phyloP scores from a whole-genome alignment of 1,284 basidiomycete genomes.

The Tilletia setariae region DNA sequence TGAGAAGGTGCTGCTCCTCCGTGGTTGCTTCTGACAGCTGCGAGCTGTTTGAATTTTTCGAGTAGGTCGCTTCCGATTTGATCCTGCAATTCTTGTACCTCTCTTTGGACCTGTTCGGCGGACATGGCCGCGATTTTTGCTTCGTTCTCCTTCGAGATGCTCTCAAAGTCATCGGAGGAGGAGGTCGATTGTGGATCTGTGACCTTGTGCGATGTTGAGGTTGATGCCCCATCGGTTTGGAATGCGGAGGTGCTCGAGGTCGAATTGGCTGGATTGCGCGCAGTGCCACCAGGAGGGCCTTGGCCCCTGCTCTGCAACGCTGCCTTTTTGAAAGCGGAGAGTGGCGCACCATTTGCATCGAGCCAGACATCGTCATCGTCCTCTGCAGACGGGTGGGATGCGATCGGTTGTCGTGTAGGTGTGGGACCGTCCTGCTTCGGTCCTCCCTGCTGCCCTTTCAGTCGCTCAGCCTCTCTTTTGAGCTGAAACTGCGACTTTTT shows the following conservation, averaged over 20 bases:
- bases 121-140: slow-evolving; percentile 12
- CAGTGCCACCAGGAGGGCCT: neutral
- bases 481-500: no score
- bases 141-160: neutral
- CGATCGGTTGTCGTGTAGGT: no score
- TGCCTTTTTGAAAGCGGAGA: slow-evolving; percentile 12
- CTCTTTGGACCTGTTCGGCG: neutral
- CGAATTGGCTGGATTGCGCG: neutral
- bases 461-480: no score
- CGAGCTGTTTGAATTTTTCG: neutral
- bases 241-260: neutral
- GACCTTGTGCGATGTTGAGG: neutral
- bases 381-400: no score
- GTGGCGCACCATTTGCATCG: neutral
- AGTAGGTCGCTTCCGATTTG: neutral
- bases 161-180: neutral
- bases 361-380: neutral
- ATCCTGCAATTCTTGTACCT: slow-evolving; percentile 5
- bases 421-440: no score
- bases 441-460: no score
- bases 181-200: neutral
- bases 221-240: neutral
- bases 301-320: neutral
- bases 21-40: neutral
- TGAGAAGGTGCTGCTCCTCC: neutral